These are phyloP conservation scores for Sclerotinia minor DNA, from an alignment of 2,329 filamentous ascomycete species.

Conservation along the genomic window DNA sequence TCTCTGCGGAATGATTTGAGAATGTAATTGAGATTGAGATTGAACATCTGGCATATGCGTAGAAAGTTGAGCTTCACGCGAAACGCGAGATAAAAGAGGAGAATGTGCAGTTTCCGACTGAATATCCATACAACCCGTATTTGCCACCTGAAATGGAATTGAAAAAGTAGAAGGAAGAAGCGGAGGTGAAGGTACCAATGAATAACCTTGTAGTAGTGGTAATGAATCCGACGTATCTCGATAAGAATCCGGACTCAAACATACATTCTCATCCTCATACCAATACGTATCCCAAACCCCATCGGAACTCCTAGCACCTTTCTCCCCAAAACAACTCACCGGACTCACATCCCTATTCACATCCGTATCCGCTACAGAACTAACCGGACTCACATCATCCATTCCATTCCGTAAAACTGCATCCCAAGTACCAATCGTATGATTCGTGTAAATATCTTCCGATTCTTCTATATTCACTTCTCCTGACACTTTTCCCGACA, in stretches of 20 bases:
- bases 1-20: too few relatives aligned
- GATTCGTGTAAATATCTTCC: not conserved
- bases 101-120: not conserved
- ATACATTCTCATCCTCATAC: not conserved
- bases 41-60: too few relatives aligned
- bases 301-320: not conserved
- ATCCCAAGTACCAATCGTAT: not conserved
- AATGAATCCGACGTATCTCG: not conserved
- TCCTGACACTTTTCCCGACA: not conserved
- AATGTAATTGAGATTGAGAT: not conserved
- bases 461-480: not conserved
- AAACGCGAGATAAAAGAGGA: not conserved
- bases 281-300: not conserved
- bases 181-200: not conserved
- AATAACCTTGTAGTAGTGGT: not conserved
- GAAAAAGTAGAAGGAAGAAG: not conserved
- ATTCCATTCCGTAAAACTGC: not conserved
- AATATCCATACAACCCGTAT: not conserved
- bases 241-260: not conserved
- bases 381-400: not conserved
- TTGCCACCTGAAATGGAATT: not conserved
- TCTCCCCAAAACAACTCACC: not conserved
- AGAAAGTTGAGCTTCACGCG: not conserved
- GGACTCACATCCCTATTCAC: not conserved
- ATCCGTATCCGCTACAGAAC: not conserved